A percentile compares a stretch with the other conserved stretches of the same genome.
These are phyloP conservation scores for Candida nanaspora DNA, from an alignment of 805 yeast species.

Conservation along the genomic window DNA sequence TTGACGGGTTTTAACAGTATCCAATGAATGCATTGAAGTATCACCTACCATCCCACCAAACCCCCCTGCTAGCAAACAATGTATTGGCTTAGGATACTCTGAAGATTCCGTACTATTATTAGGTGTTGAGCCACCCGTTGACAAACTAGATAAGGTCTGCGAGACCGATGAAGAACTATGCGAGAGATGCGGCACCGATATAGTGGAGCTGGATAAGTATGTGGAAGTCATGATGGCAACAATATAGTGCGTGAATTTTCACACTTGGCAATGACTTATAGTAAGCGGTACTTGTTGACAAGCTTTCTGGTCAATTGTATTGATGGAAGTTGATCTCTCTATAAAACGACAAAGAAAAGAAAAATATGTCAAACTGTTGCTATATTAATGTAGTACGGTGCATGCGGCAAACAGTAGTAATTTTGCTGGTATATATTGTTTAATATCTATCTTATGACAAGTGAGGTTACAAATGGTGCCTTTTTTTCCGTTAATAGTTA, in stretches of 20 bases:
- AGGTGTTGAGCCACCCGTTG: background rate
- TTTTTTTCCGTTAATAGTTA: no score
- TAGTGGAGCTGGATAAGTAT: background rate
- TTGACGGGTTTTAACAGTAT: constrained; percentile 94
- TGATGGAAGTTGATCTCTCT: no score
- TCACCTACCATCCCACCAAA: constrained; percentile 94
- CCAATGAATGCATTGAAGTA: constrained; percentile 88
- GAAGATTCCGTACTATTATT: background rate
- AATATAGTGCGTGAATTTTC: background rate
- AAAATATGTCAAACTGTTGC: no score
- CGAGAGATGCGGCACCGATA: background rate
- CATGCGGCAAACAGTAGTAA: no score
- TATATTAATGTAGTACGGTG: no score
- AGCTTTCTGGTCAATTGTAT: no score
- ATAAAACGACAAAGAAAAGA: no score
- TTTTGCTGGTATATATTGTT: no score
- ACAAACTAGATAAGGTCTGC: no score
- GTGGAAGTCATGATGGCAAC: background rate
- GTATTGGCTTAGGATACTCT: constrained; percentile 36
- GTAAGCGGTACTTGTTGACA: no score
- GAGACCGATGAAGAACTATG: background rate
- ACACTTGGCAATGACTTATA: no score
- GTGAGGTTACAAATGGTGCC: background rate
- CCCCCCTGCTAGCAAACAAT: constrained; percentile 84
- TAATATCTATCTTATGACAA: no score